Evolutionary conservation across 2,329 filamentous ascomycete species (phyloP).

Genomic region (Nectriaceae sp.): DNA sequence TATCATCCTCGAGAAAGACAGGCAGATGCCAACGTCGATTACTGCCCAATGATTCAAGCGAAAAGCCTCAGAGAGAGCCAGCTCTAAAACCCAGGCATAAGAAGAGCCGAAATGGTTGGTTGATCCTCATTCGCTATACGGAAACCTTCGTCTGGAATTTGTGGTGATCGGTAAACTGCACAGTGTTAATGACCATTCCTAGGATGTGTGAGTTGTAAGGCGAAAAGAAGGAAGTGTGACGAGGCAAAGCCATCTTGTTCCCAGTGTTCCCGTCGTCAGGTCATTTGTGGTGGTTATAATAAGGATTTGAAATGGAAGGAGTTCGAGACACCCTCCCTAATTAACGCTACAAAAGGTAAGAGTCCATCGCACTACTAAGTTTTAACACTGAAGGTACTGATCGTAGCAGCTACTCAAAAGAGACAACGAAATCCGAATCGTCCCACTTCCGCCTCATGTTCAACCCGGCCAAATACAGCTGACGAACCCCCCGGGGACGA

Average conservation of each 20-base stretch:
- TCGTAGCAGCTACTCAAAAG: too few species aligned
- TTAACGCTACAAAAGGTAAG: background rate
- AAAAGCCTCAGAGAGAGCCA: background rate
- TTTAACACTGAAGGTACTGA: too few species aligned
- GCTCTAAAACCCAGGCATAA: slow-evolving; percentile 1
- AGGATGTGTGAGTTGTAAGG: slow-evolving; percentile 16
- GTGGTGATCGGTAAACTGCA: too few species aligned
- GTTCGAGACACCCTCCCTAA: slow-evolving; percentile 5
- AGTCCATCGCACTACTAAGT: too few species aligned
- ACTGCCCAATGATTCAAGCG: background rate
- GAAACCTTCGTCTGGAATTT: background rate
- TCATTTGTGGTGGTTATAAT: slow-evolving; percentile 11
- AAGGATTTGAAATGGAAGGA: slow-evolving; percentile 12
- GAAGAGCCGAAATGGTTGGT: slow-evolving; percentile 16
- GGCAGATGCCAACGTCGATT: slow-evolving; percentile 5
- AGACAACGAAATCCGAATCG: too few species aligned
- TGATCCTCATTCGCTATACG: background rate
- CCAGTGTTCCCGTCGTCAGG: slow-evolving; percentile 8
- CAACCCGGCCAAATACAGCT: too few species aligned
- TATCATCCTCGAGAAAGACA: too few species aligned
- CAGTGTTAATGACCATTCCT: too few species aligned
- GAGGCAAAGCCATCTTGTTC: slow-evolving; percentile 14
- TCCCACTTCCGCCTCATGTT: too few species aligned
- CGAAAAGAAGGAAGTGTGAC: slow-evolving; percentile 14
- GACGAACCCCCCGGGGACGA: too few species aligned